Evolutionary conservation across 1,284 basidiomycete species (phyloP).

Genomic region (Xerocomus nothofagi): DNA sequence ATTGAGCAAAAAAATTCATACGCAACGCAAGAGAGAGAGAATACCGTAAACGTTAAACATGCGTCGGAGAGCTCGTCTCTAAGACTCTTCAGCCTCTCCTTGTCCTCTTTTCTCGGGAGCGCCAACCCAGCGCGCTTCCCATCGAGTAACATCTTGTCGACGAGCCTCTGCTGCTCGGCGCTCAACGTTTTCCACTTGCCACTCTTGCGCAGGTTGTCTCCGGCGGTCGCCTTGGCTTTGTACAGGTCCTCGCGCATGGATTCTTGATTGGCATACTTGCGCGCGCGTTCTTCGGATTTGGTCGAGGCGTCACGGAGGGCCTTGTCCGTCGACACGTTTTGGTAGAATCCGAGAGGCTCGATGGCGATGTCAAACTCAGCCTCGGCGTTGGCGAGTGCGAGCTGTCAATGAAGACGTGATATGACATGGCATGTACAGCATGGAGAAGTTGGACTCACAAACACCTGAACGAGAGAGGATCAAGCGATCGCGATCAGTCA

Average conservation of each 20-base stretch:
- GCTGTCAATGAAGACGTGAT: constrained; percentile 23
- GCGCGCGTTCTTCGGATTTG: constrained; percentile 64
- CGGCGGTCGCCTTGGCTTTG: constrained; percentile 65
- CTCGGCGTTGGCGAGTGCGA: constrained; percentile 59
- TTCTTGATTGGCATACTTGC: constrained; percentile 67
- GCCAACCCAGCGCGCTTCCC: constrained; percentile 74
- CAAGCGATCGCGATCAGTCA: background rate
- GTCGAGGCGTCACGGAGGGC: constrained; percentile 74
- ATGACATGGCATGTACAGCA: background rate
- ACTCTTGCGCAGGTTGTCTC: constrained; percentile 61
- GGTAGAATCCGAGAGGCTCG: constrained; percentile 73
- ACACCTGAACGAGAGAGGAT: constrained; percentile 49
- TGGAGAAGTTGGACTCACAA: constrained; percentile 46
- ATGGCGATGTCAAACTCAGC: constrained; percentile 49
- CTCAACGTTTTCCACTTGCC: constrained; percentile 58
- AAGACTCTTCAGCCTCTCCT: constrained; percentile 54
- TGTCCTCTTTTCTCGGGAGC: constrained; percentile 59
- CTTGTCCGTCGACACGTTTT: constrained; percentile 73
- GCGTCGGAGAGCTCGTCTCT: constrained; percentile 71
- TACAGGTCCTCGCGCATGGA: constrained; percentile 80
- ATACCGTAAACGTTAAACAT: constrained; percentile 71
- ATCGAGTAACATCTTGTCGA: constrained; percentile 77
- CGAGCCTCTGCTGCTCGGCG: constrained; percentile 67
- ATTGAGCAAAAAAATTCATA: too few relatives aligned
- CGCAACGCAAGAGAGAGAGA: too few relatives aligned